Percentiles rank a stretch among this genome's conserved stretches.
Conservation (phyloP, 2,329 filamentous ascomycete genomes). For the Diplodia mutila region DNA sequence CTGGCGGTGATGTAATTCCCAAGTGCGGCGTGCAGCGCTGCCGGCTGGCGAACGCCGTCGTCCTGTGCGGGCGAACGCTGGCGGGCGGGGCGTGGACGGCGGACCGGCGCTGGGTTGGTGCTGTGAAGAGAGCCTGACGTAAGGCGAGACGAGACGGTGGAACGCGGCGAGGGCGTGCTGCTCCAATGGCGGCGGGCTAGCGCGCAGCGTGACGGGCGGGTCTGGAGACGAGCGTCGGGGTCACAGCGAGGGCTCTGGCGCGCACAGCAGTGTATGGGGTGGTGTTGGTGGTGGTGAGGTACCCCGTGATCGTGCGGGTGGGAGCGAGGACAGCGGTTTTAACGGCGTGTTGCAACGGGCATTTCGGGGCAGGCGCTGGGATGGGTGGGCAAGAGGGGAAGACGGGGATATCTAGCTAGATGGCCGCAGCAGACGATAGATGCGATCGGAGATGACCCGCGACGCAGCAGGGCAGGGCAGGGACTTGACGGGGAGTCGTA, state of each 20-base stretch:
- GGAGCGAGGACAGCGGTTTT: conserved; percentile 20
- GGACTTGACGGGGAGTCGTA: conserved; percentile 16
- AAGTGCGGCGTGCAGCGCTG: background rate
- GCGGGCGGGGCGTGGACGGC: background rate
- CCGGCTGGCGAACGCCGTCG: conserved; percentile 17
- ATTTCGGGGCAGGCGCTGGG: conserved; percentile 17
- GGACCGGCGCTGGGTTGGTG: background rate
- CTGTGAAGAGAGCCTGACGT: conserved; percentile 15
- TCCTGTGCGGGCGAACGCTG: conserved; percentile 6
- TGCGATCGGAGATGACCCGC: conserved; percentile 45
- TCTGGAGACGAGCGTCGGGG: background rate
- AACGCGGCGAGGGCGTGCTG: background rate
- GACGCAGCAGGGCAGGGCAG: conserved; percentile 26
- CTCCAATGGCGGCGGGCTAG: conserved; percentile 19
- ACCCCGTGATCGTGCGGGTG: conserved; percentile 19
- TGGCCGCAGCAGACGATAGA: conserved; percentile 29
- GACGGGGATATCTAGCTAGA: conserved; percentile 32
- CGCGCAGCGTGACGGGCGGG: background rate
- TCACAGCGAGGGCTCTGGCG: background rate
- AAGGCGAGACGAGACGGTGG: conserved; percentile 13
- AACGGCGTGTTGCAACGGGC: conserved; percentile 18
- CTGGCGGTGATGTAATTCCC: conserved; percentile 5
- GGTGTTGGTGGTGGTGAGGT: background rate
- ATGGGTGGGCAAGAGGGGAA: conserved; percentile 25
- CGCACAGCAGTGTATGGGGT: background rate